Conservation (phyloP, 352 stramenopile genomes). For the Thraustochytrium sp. region DNA sequence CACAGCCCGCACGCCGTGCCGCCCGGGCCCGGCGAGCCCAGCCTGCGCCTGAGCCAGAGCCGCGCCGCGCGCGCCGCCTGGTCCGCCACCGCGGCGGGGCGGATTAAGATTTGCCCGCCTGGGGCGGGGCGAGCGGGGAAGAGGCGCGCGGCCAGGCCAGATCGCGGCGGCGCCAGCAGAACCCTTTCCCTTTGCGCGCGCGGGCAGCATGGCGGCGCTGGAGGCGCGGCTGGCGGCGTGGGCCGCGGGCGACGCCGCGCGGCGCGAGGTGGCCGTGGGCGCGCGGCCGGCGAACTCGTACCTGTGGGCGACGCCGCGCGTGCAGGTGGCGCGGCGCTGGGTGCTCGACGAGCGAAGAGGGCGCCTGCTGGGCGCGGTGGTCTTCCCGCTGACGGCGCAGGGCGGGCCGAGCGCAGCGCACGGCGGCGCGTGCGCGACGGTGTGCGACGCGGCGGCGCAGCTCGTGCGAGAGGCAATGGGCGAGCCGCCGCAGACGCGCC, state of each 20-base stretch:
- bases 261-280: neutral
- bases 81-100: too few species aligned
- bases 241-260: neutral
- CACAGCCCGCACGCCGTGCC: too few species aligned
- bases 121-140: too few species aligned
- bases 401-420: neutral
- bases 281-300: neutral
- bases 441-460: neutral
- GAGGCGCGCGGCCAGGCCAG: too few species aligned
- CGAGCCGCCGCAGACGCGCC: neutral
- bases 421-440: neutral
- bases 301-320: neutral
- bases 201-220: neutral
- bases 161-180: too few species aligned
- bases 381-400: neutral
- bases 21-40: too few species aligned
- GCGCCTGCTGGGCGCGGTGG: neutral
- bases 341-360: neutral
- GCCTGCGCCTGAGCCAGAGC: too few species aligned
- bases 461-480: neutral
- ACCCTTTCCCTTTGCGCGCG: too few species aligned
- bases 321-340: neutral
- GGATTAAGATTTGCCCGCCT: too few species aligned
- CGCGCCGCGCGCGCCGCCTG: too few species aligned
- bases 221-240: neutral